Evolutionary conservation across 305 asterid species (phyloP).

Genomic region (Fraxinus velutina): DNA sequence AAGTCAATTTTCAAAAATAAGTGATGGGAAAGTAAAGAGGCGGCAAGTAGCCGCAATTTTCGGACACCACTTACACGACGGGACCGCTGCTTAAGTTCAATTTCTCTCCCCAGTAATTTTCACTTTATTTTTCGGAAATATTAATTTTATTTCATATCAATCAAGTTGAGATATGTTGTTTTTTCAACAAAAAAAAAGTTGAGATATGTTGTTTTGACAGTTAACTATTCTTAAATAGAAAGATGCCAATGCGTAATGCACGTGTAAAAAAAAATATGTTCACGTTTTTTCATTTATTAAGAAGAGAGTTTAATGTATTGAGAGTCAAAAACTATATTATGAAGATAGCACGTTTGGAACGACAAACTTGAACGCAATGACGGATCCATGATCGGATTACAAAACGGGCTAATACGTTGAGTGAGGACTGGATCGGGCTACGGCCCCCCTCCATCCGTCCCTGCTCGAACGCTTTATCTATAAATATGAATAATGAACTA

Average conservation of each 20-base stretch:
- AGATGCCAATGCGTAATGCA: not conserved
- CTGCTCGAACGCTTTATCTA: too few relatives aligned
- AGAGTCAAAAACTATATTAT: too few relatives aligned
- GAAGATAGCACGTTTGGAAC: too few relatives aligned
- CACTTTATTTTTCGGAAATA: not conserved
- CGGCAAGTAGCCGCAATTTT: conserved; percentile 73
- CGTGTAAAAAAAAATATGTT: not conserved
- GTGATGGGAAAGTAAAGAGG: conserved; percentile 44
- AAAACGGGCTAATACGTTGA: too few relatives aligned
- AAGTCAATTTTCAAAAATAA: conserved; percentile 23
- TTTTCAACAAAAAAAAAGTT: too few relatives aligned
- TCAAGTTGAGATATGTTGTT: not conserved
- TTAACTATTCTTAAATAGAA: not conserved
- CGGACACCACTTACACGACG: conserved; percentile 40
- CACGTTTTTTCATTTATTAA: not conserved
- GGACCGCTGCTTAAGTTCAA: conserved; percentile 19
- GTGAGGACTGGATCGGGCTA: too few relatives aligned
- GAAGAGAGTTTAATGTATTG: not conserved
- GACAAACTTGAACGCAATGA: too few relatives aligned
- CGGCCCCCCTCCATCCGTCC: too few relatives aligned
- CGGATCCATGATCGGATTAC: too few relatives aligned
- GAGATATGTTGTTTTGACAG: not conserved
- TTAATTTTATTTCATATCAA: not conserved
- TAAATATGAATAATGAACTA: not conserved
- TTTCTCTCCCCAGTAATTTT: not conserved